phyloP scores from a whole-genome alignment of 192 early-diverging fungal genomes.

The Backusella psychrophila region DNA sequence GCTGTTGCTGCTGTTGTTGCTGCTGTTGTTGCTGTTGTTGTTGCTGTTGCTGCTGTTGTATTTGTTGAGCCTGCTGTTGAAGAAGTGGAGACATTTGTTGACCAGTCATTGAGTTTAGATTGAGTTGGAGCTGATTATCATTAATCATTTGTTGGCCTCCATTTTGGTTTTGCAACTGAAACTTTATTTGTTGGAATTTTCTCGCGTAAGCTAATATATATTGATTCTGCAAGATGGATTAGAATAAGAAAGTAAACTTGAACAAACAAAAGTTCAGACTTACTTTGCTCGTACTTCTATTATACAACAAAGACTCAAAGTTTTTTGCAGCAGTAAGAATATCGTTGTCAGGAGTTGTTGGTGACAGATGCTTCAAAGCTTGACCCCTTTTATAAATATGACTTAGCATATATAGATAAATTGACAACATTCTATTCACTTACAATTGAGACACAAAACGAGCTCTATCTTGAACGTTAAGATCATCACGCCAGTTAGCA shows the following conservation, averaged over 20 bases:
- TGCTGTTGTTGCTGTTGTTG: constrained; percentile 11
- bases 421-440: neutral
- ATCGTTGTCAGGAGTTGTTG: constrained; percentile 26
- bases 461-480: constrained; percentile 32
- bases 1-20: constrained; percentile 2
- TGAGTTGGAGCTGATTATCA: constrained; percentile 14
- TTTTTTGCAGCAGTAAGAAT: constrained; percentile 31
- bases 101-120: constrained; percentile 5
- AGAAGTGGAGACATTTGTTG: neutral
- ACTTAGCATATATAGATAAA: neutral
- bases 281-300: constrained; percentile 32
- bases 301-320: constrained; percentile 32
- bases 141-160: constrained; percentile 6
- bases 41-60: constrained; percentile 3
- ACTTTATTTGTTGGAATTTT: constrained; percentile 36
- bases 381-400: constrained; percentile 18
- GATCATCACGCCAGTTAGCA: constrained; percentile 35
- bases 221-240: constrained; percentile 26
- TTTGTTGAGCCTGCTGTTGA: constrained; percentile 13
- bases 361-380: constrained; percentile 28
- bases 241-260: neutral
- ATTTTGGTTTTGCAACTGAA: constrained; percentile 19
- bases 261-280: neutral
- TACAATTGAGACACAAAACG: constrained; percentile 34
- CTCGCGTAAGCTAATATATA: constrained; percentile 31